Conservation (phyloP, 1,284 basidiomycete genomes). For the Irpex lacteus region DNA sequence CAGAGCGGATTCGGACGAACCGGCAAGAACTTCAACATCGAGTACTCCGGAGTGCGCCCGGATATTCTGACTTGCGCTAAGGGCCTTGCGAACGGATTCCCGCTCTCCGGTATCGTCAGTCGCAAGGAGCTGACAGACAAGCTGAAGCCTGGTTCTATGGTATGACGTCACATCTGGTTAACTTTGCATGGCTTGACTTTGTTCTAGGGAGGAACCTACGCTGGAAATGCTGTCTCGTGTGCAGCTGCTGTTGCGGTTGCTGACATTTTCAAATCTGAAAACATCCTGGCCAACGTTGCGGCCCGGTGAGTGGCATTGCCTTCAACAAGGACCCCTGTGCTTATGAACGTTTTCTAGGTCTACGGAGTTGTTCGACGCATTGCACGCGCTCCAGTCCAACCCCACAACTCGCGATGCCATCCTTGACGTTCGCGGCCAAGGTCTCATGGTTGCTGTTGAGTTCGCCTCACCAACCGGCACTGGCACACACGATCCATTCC, state of each 20-base stretch:
- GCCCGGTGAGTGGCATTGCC: conserved; percentile 45
- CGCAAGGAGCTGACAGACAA: conserved; percentile 81
- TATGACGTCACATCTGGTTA: conserved; percentile 26
- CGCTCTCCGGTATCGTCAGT: conserved; percentile 83
- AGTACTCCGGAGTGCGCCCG: conserved; percentile 79
- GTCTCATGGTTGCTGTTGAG: conserved; percentile 82
- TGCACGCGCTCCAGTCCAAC: conserved; percentile 55
- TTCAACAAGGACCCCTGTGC: not conserved
- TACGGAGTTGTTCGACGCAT: conserved; percentile 62
- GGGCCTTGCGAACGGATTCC: conserved; percentile 94
- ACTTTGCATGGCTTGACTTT: conserved; percentile 13
- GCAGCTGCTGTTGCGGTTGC: conserved; percentile 84
- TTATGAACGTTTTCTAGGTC: conserved; percentile 46
- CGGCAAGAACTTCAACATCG: conserved; percentile 81
- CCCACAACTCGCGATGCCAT: conserved; percentile 53
- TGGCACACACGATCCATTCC: conserved; percentile 40
- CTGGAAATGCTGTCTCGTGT: conserved; percentile 87
- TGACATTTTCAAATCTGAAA: conserved; percentile 76
- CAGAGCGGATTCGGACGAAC: conserved; percentile 91
- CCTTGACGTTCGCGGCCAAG: conserved; percentile 75
- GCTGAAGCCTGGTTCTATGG: conserved; percentile 80
- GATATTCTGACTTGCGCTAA: conserved; percentile 93
- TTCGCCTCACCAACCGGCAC: conserved; percentile 62
- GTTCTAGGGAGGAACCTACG: conserved; percentile 81
- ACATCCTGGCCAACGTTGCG: conserved; percentile 76